A percentile compares a stretch with the other conserved stretches of the same genome.
Conservation (phyloP, 805 yeast species). For the Candida alai region DNA sequence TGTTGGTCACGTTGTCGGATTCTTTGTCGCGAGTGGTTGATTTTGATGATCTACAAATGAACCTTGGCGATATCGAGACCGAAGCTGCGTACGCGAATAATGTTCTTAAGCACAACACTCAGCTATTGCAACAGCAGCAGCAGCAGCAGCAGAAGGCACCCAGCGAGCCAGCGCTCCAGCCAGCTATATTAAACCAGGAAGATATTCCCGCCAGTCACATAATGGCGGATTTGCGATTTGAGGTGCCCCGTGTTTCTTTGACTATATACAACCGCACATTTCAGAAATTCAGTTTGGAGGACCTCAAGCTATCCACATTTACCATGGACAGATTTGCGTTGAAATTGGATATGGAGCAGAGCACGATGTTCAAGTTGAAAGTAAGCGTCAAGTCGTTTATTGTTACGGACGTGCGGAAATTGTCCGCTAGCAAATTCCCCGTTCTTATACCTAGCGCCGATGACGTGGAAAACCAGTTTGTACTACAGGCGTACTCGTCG, state of each 20-base stretch:
- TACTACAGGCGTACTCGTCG: constrained; percentile 47
- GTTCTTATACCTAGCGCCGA: constrained; percentile 73
- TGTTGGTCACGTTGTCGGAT: constrained; percentile 51
- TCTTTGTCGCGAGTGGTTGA: constrained; percentile 54
- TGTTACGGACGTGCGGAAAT: constrained; percentile 67
- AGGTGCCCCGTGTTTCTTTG: constrained; percentile 60
- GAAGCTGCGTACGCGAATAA: constrained; percentile 68
- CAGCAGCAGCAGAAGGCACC: background rate
- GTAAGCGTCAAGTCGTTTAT: constrained; percentile 68
- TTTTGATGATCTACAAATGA: constrained; percentile 33
- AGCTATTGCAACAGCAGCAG: constrained; percentile 1
- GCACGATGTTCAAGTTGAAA: constrained; percentile 56
- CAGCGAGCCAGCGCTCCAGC: background rate
- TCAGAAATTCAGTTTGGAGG: constrained; percentile 27
- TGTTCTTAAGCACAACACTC: constrained; percentile 25
- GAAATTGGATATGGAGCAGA: constrained; percentile 46
- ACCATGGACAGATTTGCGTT: constrained; percentile 58
- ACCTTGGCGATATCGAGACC: constrained; percentile 45
- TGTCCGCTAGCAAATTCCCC: constrained; percentile 64
- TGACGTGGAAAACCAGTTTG: constrained; percentile 66
- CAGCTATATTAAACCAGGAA: background rate
- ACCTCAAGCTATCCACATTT: constrained; percentile 30
- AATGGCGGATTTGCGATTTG: constrained; percentile 47
- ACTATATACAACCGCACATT: constrained; percentile 55
- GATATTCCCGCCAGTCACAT: constrained; percentile 25